Conservation (phyloP, 805 yeast genomes). For the Yamadazyma akitaensis region DNA sequence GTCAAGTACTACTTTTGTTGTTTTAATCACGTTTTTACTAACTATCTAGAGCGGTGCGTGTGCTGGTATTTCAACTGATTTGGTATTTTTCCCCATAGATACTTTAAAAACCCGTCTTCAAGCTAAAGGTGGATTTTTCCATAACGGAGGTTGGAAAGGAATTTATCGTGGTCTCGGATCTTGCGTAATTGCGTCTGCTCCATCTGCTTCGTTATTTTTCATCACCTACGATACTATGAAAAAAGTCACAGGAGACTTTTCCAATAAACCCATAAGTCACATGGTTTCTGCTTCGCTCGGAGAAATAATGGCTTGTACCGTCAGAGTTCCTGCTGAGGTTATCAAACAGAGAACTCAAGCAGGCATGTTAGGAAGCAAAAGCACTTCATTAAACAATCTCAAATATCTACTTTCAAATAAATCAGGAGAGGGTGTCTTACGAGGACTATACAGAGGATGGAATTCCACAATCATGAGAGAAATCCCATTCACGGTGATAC, state of each 20-base stretch:
- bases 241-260: conserved; percentile 29
- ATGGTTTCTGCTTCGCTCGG: conserved; percentile 89
- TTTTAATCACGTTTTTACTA: neutral
- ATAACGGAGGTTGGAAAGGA: conserved; percentile 90
- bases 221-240: conserved; percentile 83
- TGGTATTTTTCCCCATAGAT: conserved; percentile 94
- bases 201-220: conserved; percentile 49
- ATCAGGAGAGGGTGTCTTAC: conserved; percentile 72
- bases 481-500: conserved; percentile 94
- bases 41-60: conserved; percentile 70
- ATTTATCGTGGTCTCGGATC: conserved; percentile 91
- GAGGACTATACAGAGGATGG: conserved; percentile 92
- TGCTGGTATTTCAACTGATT: conserved; percentile 95
- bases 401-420: conserved; percentile 56
- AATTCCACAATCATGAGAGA: conserved; percentile 88
- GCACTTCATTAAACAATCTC: conserved; percentile 71
- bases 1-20: neutral
- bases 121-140: conserved; percentile 91
- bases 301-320: conserved; percentile 88
- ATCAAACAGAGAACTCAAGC: conserved; percentile 90
- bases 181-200: conserved; percentile 93
- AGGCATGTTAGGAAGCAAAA: conserved; percentile 29
- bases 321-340: conserved; percentile 96
- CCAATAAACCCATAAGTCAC: conserved; percentile 49
- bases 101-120: conserved; percentile 92